Base-by-base conservation (phyloP, 495 filamentous ascomycete species). In the Aspergillus saccharolyticus region DNA sequence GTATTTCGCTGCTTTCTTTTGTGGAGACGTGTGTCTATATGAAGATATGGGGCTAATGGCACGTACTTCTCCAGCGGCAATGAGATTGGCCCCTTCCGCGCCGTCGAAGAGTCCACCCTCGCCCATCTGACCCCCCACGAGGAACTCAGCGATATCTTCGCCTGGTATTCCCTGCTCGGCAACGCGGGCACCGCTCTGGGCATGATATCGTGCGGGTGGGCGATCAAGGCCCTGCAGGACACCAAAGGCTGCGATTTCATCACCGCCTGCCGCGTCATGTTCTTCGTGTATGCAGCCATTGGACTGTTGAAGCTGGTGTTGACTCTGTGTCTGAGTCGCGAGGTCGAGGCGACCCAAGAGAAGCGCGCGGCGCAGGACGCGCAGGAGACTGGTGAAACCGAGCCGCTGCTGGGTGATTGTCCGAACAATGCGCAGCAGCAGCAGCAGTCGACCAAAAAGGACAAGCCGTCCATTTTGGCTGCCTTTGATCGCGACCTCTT, bases 81-180 rank as follows among this genome's bases (percentile, higher is more conserved):
- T 61, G 88, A 91, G 63, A 89, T 90, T 53, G 87, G 87, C 0
- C 89, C 89, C 0, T 95, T 94, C 70, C 81, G 87, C 47, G 89
- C 89, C 20, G 82, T 93, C n/a, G 90, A 96, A 66, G 90, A 94
- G 71, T 89, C 86, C 14, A 86, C 86, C 2, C 66, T 93, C 12
- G 87, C 89, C 6, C 89, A 93, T 58, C 78, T 95, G 17, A 88
- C 85, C 0, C 74, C 77, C 0, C 70, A 83, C 19, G 78, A 79
- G 19, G 69, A 73, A 12, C 78, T 89, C 47, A 79, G 85, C 46
- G 89, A 91, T 72, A 82, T 95, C 19, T 88, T 90, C 63, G 85
- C 89, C 8, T 95, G 90, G 90, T 91, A 94, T 64, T 83, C 83
- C 0, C 77, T 93, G 9, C 64, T 86, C 10, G 88, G 87, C 10